A percentile compares a stretch with the other conserved stretches of the same genome.
phyloP scores from a whole-genome alignment of 225 moss, liverwort and hornwort genomes.

The Lunularia cruciata region DNA sequence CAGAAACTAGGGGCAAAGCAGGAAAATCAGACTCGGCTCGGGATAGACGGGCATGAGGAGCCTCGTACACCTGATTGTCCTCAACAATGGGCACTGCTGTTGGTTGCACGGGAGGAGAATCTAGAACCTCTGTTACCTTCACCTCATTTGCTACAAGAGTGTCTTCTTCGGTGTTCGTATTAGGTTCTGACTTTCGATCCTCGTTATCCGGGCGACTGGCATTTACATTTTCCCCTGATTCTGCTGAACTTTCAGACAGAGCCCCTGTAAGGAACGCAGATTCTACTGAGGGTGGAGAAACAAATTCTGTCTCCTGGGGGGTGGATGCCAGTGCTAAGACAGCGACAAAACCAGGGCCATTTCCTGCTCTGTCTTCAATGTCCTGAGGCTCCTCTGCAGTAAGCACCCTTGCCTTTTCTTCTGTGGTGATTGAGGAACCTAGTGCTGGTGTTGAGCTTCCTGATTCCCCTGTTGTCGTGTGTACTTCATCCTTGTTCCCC shows the following conservation, averaged over 20 bases:
- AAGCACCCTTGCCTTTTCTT: not conserved
- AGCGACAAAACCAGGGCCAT: constrained; percentile 32
- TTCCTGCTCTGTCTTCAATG: constrained; percentile 30
- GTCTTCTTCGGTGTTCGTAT: constrained; percentile 26
- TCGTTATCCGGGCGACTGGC: constrained; percentile 22
- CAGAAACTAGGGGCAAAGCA: constrained; percentile 50
- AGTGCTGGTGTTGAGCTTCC: not conserved
- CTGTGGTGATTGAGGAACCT: not conserved
- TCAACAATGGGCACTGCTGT: constrained; percentile 5
- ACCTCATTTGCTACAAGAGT: constrained; percentile 27
- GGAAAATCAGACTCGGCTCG: constrained; percentile 54
- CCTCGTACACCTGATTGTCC: constrained; percentile 5
- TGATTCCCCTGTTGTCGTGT: not conserved
- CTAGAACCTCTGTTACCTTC: constrained; percentile 3
- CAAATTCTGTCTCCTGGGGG: not conserved
- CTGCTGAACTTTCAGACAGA: not conserved
- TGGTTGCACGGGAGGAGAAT: constrained; percentile 16
- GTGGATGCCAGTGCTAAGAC: constrained; percentile 32
- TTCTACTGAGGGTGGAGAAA: not conserved
- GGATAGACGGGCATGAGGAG: constrained; percentile 44
- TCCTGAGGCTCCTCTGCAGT: constrained; percentile 14
- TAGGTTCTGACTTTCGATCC: constrained; percentile 1
- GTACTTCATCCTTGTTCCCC: constrained; percentile 10
- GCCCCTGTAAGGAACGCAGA: not conserved
- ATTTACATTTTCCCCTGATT: not conserved